Base-by-base conservation (phyloP, 1,284 basidiomycete species). In the Boletellus deceptivus region DNA sequence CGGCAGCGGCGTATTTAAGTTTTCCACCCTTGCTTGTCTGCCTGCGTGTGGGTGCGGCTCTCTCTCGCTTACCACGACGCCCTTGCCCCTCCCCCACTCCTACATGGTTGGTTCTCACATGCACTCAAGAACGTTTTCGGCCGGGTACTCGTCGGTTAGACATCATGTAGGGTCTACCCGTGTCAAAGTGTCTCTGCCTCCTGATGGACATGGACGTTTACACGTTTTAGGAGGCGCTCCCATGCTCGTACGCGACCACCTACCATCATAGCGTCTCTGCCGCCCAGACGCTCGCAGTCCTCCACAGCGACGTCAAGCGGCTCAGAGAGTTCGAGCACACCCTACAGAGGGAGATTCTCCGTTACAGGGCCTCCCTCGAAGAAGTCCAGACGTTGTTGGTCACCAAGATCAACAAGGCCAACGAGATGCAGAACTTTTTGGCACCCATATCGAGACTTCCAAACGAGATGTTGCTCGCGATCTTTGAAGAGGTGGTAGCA, bases 401-500 rank as follows among this genome's bases (percentile, higher is more conserved):
- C 25, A 10, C 43, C 35, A 55, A 52, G 34, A 53, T 59, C 18
- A 59, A 61, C 46, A 68, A 53, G 38, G 65, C 64, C 10, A 69
- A 63, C 42, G 64, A 68, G 47, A 52, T 66, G 47, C 64, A 63
- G 16, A 65, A 64, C 51, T 59, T 55, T 17, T 46, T 65, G 10
- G 68, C 64, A 2, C 58, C 62, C 34, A 49, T 67, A 27, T 65
- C 64, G 11, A 63, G 43, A 39, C 56, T 69, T 35, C 64, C 64
- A 1, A 64, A 69, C 36, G 64, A 66, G 46, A 65, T 68, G 43
- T 34, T 69, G 9, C 54, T 70, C 3, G 53, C 55, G 4, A 60
- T 66, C 17, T 70, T 66, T 14, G 64, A 70, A 39, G 67, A 65
- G 39, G 60, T 57, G 6, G 64, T 67, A 13, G 52, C 43, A 0